phyloP scores from a whole-genome alignment of 2,329 filamentous ascomycete species.

The Exophiala xenobiotica region DNA sequence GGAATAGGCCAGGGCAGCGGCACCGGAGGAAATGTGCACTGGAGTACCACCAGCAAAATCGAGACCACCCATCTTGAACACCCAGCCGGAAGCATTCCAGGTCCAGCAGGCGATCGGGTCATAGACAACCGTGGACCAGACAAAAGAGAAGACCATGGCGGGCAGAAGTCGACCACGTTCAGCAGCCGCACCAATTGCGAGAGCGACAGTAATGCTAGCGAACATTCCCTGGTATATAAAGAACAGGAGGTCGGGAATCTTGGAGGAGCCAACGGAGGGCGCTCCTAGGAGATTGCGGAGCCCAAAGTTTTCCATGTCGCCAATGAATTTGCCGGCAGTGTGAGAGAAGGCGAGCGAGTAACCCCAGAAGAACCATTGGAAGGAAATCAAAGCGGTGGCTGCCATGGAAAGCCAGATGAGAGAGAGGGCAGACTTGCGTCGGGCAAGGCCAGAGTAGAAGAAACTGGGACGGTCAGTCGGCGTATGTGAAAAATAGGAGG shows the following conservation, averaged over 20 bases:
- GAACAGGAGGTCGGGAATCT: constrained; percentile 80
- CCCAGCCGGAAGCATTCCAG: constrained; percentile 84
- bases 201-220: constrained; percentile 61
- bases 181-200: constrained; percentile 80
- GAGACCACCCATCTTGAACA: constrained; percentile 72
- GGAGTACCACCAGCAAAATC: constrained; percentile 90
- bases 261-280: constrained; percentile 70
- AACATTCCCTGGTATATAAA: constrained; percentile 87
- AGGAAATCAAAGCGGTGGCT: constrained; percentile 73
- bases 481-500: neutral
- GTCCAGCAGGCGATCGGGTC: constrained; percentile 95
- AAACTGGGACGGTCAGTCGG: constrained; percentile 54
- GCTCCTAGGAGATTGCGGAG: constrained; percentile 72
- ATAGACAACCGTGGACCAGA: constrained; percentile 88
- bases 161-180: constrained; percentile 87
- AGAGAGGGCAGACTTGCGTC: constrained; percentile 83
- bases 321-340: constrained; percentile 71
- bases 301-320: constrained; percentile 75
- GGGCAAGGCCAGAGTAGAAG: constrained; percentile 89
- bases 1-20: constrained; percentile 82
- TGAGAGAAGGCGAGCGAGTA: constrained; percentile 83
- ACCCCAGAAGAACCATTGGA: constrained; percentile 97
- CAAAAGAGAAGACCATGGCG: constrained; percentile 86
- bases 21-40: constrained; percentile 66
- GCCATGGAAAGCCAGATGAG: constrained; percentile 84